Evolutionary conservation across 1,139 yeast species (phyloP).

Genomic region (Diutina rugosa): DNA sequence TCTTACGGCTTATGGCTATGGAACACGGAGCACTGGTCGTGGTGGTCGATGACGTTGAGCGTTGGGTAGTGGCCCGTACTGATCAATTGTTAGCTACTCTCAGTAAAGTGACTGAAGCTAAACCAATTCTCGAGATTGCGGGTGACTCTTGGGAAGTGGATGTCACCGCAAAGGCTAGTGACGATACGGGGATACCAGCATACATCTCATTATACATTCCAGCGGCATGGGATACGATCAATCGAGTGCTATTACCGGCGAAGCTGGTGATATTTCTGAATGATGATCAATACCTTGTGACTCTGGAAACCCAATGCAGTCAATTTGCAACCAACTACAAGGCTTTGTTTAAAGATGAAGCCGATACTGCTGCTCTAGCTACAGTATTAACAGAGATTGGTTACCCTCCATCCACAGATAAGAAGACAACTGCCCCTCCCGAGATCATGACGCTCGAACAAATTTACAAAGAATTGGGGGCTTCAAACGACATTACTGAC

Average conservation of each 20-base stretch:
- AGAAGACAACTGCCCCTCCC: neutral
- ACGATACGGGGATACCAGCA: neutral
- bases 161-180: neutral
- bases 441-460: neutral
- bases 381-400: neutral
- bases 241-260: neutral
- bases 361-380: neutral
- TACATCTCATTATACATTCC: neutral
- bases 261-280: slow-evolving; percentile 1
- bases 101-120: neutral
- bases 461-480: neutral
- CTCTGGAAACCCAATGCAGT: neutral
- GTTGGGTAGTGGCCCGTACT: neutral
- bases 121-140: neutral
- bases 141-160: neutral
- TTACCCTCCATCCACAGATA: neutral
- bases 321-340: neutral
- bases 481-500: neutral
- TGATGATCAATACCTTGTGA: neutral
- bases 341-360: neutral
- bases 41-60: neutral
- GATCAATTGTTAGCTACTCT: neutral
- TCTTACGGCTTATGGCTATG: neutral
- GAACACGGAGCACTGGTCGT: neutral
- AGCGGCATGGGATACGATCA: neutral